These are phyloP conservation scores for Phaffia tasmanica DNA, from an alignment of 768 basidiomycete genomes.

Conservation along the genomic window DNA sequence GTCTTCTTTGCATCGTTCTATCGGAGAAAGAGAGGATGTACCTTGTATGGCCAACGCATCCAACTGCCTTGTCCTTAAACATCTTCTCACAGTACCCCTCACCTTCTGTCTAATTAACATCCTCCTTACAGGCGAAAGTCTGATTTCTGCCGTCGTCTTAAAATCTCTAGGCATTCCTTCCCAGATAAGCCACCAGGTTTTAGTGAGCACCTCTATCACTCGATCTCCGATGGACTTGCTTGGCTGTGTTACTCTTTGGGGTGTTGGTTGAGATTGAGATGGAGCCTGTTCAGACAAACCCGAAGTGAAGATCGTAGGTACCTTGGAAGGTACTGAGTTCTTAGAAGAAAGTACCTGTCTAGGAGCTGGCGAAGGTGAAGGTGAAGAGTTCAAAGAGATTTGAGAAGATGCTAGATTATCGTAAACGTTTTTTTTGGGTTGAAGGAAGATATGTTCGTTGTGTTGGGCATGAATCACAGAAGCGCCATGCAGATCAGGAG, in stretches of 20 bases:
- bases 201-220: no score
- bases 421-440: not conserved
- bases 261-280: not conserved
- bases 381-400: not conserved
- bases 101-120: not conserved
- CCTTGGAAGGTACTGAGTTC: not conserved
- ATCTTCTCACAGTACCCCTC: not conserved
- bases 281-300: not conserved
- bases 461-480: not conserved
- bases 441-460: constrained; percentile 16
- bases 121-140: not conserved
- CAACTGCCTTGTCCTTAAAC: not conserved
- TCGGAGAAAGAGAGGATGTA: not conserved
- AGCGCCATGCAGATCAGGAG: not conserved
- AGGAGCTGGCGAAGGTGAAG: not conserved
- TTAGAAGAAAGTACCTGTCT: not conserved
- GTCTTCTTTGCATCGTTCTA: not conserved
- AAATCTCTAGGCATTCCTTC: not conserved
- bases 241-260: not conserved
- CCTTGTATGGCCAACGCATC: constrained; percentile 14
- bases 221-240: no score
- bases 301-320: constrained; percentile 24
- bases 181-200: not conserved
- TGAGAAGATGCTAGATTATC: not conserved
- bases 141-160: not conserved